phyloP scores from a whole-genome alignment of 192 early-diverging fungal species.

The Coemansia sp. region DNA sequence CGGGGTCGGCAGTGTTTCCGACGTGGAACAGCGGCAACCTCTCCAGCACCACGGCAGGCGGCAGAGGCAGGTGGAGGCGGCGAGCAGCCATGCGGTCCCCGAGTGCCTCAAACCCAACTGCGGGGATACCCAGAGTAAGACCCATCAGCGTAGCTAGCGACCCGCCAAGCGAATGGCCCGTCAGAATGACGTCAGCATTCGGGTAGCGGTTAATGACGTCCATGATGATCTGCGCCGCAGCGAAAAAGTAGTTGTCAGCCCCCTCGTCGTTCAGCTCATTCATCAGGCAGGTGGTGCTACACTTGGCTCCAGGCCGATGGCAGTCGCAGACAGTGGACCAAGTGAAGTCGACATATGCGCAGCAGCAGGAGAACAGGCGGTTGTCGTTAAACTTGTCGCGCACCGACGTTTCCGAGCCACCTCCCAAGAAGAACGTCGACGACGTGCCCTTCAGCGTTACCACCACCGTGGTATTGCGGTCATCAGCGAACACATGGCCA shows the following conservation, averaged over 20 bases:
- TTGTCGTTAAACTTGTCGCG: conserved; percentile 89
- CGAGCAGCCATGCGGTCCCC: conserved; percentile 77
- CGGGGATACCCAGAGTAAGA: conserved; percentile 81
- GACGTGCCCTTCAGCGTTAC: conserved; percentile 89
- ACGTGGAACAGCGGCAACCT: conserved; percentile 86
- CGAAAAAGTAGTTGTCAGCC: conserved; percentile 52
- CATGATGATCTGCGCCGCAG: conserved; percentile 63
- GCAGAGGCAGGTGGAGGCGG: conserved; percentile 76
- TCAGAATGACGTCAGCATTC: conserved; percentile 68
- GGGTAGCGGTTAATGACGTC: conserved; percentile 69
- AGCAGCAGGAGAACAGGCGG: conserved; percentile 95
- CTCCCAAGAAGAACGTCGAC: conserved; percentile 63
- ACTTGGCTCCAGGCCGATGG: conserved; percentile 58
- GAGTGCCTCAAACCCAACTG: conserved; percentile 79
- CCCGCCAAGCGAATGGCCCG: conserved; percentile 89
- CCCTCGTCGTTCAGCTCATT: conserved; percentile 60
- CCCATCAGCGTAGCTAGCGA: conserved; percentile 73
- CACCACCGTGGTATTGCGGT: conserved; percentile 65
- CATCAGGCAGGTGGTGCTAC: conserved; percentile 63
- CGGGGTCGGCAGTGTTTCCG: conserved; percentile 89
- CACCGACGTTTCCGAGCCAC: conserved; percentile 67
- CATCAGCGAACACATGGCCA: conserved; percentile 85
- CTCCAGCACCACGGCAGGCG: conserved; percentile 54
- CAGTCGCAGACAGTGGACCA: conserved; percentile 91
- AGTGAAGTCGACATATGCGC: conserved; percentile 74